Conservation (phyloP, 345 rosid species). For the Citrus mangshanensis region DNA sequence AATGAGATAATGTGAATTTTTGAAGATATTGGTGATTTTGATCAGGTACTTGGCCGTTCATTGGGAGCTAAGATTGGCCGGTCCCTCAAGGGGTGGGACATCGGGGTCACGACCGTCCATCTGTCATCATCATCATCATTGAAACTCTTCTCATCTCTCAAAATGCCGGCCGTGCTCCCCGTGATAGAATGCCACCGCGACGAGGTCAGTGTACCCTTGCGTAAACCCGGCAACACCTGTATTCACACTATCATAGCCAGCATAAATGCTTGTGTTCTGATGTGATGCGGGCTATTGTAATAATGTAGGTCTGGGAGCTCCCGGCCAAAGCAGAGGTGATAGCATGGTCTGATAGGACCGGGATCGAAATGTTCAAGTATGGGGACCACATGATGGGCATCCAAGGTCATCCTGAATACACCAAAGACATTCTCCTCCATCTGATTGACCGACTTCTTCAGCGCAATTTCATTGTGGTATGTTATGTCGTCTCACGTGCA, state of each 20-base stretch:
- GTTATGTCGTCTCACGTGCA: not conserved
- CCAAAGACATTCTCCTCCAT: constrained; percentile 52
- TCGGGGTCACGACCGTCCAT: constrained; percentile 46
- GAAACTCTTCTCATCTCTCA: constrained; percentile 34
- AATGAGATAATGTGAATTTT: not conserved
- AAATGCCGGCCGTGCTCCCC: constrained; percentile 33
- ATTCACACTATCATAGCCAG: too few relatives aligned
- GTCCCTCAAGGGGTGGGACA: constrained; percentile 59
- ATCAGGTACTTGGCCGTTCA: constrained; percentile 57
- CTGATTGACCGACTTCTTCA: constrained; percentile 46
- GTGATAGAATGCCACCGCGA: constrained; percentile 64
- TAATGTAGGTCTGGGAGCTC: constrained; percentile 40
- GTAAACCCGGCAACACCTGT: not conserved
- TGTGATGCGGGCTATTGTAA: not conserved
- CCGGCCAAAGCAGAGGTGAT: constrained; percentile 52
- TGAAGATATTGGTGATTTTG: not conserved
- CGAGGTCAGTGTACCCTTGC: constrained; percentile 40
- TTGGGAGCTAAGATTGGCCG: constrained; percentile 56
- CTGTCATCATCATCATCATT: constrained; percentile 37
- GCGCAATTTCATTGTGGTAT: constrained; percentile 33
- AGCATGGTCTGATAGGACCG: constrained; percentile 50
- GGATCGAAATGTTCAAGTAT: constrained; percentile 55
- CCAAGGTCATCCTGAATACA: constrained; percentile 81
- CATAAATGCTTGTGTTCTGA: not conserved
- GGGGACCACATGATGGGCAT: constrained; percentile 74